A percentile compares a stretch with the other conserved stretches of the same genome.
phyloP scores from a whole-genome alignment of 2,329 filamentous ascomycete species.

The Aspergillus tubingensis region DNA sequence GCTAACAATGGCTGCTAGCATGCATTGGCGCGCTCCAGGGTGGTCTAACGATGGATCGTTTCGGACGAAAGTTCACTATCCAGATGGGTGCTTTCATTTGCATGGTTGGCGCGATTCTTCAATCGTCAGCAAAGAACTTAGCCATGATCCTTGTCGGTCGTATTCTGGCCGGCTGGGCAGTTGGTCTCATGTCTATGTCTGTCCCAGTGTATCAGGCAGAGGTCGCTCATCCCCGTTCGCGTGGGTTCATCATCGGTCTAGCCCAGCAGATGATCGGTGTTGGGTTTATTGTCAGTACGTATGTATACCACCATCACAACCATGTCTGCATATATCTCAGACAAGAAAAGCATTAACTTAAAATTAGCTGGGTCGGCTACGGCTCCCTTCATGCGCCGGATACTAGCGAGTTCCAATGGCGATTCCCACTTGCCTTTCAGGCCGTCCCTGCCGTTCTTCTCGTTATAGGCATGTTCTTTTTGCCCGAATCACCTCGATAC shows the following conservation, averaged over 20 bases:
- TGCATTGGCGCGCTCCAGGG: slow-evolving; percentile 58
- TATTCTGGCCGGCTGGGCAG: slow-evolving; percentile 51
- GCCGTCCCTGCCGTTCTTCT: slow-evolving; percentile 45
- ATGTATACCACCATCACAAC: slow-evolving; percentile 13
- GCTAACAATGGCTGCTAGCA: slow-evolving; percentile 19
- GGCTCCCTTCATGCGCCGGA: slow-evolving; percentile 42
- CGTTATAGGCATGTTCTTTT: slow-evolving; percentile 34
- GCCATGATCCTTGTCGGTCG: slow-evolving; percentile 61
- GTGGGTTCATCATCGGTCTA: slow-evolving; percentile 52
- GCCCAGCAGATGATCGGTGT: slow-evolving; percentile 50
- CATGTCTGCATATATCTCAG: neutral
- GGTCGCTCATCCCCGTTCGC: slow-evolving; percentile 59
- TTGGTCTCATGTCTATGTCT: slow-evolving; percentile 51
- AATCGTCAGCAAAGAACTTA: slow-evolving; percentile 58
- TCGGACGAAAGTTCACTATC: slow-evolving; percentile 62
- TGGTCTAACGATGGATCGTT: slow-evolving; percentile 61
- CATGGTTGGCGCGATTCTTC: slow-evolving; percentile 59
- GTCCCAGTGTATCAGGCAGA: slow-evolving; percentile 67
- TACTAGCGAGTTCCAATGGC: slow-evolving; percentile 38
- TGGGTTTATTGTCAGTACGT: slow-evolving; percentile 49
- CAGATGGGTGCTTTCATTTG: slow-evolving; percentile 62
- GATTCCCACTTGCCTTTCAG: slow-evolving; percentile 38
- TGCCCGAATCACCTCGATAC: slow-evolving; percentile 40
- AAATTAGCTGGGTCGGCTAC: slow-evolving; percentile 50
- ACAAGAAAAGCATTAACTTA: slow-evolving; percentile 12